Base-by-base conservation (phyloP, 2,329 filamentous ascomycete species). In the Alternaria longipes region DNA sequence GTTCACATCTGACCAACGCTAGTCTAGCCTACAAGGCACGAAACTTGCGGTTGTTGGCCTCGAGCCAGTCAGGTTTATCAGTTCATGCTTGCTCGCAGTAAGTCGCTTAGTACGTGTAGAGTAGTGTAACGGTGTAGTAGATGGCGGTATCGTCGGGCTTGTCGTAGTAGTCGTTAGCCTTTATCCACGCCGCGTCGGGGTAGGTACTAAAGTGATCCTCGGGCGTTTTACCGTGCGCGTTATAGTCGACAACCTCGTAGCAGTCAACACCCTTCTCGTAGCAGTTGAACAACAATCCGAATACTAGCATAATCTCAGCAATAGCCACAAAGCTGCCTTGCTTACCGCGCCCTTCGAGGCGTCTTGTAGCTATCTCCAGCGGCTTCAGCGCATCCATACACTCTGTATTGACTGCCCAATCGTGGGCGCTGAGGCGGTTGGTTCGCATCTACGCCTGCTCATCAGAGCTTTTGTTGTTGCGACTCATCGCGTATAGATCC, bases 181-280 rank as follows among this genome's bases (percentile, higher is more conserved):
- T 64, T 11, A 11, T 20, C 53, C 22, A 61, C 5, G 36, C 61
- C 2, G 53, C 50, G 6, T 28, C 36, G 16, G 56, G 20, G 50
- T 57, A 45, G 16, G 61, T 64, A 24, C 26, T 3, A 16, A 64
- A 36, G 40, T 60, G 26, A 36, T 63, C 57, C 47, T 58, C 26
- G 42, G 45, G 54, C 11, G 36, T 18, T 2, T 51, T 18, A 38
- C 44, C 18, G 9, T 28, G 24, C 8, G 28, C 41, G 32, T 55
- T 12, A 14, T 14, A 32, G 18, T 36, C n/a, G 42, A 30, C 34
- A 22, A 16, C 34, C 16, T 8, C 34, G 8, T 36, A 36, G n/a
- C 14, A 6, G 16, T 7, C 14, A 6, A 36, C 16, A 16, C 34
- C 16, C 8, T 16, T 2, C 14, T 36, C 34, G 34, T n/a, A 36